Conservation (phyloP, 2,329 filamentous ascomycete genomes). For the Colletotrichum nymphaeae region DNA sequence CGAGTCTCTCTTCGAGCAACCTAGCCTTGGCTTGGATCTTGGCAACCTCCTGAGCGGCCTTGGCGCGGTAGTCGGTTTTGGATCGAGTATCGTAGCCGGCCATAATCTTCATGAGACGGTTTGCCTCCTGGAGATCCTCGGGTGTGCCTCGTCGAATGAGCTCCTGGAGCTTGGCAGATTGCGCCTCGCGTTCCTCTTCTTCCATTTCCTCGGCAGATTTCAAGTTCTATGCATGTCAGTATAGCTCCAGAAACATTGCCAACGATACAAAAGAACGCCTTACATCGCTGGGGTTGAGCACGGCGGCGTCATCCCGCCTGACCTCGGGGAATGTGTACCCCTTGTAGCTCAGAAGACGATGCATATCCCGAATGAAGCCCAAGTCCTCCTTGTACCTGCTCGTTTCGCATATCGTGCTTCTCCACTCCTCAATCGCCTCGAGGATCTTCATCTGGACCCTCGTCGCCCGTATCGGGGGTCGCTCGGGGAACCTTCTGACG, state of each 20-base stretch:
- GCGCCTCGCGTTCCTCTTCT: conserved; percentile 92
- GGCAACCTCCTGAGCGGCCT: conserved; percentile 93
- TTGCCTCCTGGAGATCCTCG: conserved; percentile 95
- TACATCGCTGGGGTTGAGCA: conserved; percentile 96
- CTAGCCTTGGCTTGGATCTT: conserved; percentile 97
- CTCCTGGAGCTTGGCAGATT: conserved; percentile 98
- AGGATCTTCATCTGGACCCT: conserved; percentile 93
- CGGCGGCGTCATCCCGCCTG: conserved; percentile 91
- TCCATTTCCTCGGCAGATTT: conserved; percentile 99
- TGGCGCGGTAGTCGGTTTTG: conserved; percentile 97
- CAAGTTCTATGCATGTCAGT: conserved; percentile 72
- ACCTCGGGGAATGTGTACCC: conserved; percentile 96
- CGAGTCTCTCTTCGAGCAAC: conserved; percentile 91
- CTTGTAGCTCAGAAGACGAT: conserved; percentile 94
- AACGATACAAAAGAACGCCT: conserved; percentile 49
- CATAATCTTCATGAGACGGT: conserved; percentile 99
- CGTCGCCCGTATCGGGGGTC: conserved; percentile 86
- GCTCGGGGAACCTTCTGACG: conserved; percentile 93
- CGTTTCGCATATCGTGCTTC: conserved; percentile 97
- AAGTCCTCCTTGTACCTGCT: conserved; percentile 97
- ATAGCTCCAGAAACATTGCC: background rate
- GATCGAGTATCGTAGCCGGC: conserved; percentile 94
- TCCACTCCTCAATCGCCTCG: conserved; percentile 98
- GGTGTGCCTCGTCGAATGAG: conserved; percentile 92
- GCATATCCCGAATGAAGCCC: conserved; percentile 98